Evolutionary conservation across 2,329 filamentous ascomycete genomes (phyloP), one percentile per base, ranked within the genome.

Genomic region (Fusarium camptoceras): DNA sequence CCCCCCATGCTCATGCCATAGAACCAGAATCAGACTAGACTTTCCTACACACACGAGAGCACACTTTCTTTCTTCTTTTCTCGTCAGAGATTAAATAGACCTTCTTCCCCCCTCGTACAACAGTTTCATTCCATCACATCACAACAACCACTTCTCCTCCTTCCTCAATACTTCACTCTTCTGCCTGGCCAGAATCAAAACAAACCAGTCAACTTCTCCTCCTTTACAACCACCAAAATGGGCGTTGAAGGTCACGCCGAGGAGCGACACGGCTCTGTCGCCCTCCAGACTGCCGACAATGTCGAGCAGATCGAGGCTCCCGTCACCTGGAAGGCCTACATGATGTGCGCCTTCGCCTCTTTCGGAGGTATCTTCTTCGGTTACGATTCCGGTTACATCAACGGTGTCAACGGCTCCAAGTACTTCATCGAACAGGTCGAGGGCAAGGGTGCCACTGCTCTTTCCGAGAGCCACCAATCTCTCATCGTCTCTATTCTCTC

Each of bases 311-410:
- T 91, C 76, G 90, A 92, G 83, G 89, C 90, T 15, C 89, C 90
- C 72, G 86, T 92, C 73, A 92, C 89, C 70, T 81, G 87, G 80
- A 89, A 90, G 83, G 89, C 89, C 59, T 92, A 92, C 79, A 66
- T 91, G 53, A 86, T 92, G 76, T 92, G 89, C 79, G 89, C 88
- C 70, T 92, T 92, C 70, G 90, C 90, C 64, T 88, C 89, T 34
- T 91, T 92, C 66, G 90, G 90, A 75, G 90, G 88, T 79, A 91
- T 93, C 81, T 91, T 93, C 83, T 92, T 93, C 81, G 92, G 92
- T 51, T 94, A 92, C 80, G 92, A 94, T 76, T 92, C 91, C 43
- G 92, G 91, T 73, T 92, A 92, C 81, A 92, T 92, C 83, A 89
- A 88, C 78, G 89, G 89, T 77, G 88, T 91, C 63, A 81, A 87